Percentiles rank a stretch among this genome's conserved stretches.
Conservation (phyloP, 2,329 filamentous ascomycete species). For the Paracamarosporium sp. region DNA sequence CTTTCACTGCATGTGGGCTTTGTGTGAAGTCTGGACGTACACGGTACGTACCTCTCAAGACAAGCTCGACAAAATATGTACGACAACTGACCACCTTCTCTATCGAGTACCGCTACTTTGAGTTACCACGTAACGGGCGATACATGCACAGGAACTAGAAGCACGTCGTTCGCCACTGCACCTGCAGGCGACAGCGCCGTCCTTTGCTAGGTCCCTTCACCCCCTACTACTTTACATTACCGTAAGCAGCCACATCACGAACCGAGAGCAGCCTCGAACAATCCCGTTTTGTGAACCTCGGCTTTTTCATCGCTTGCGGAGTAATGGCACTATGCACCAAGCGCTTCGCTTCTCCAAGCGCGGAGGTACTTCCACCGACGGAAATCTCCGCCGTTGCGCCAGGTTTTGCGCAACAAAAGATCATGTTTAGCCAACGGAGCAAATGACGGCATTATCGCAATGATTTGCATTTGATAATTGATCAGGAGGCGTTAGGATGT, state of each 20-base stretch:
- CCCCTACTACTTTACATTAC: neutral
- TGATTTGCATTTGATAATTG: conserved; percentile 16
- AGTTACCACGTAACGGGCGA: too few relatives aligned
- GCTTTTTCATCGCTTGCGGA: conserved; percentile 17
- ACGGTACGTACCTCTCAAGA: too few relatives aligned
- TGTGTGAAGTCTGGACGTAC: too few relatives aligned
- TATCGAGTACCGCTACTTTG: too few relatives aligned
- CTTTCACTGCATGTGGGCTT: too few relatives aligned
- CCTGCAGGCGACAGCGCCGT: too few relatives aligned
- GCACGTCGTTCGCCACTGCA: too few relatives aligned
- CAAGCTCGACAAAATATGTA: too few relatives aligned
- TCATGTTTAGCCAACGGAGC: too few relatives aligned
- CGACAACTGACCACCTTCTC: neutral
- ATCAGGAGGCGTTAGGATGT: too few relatives aligned
- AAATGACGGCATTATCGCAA: conserved; percentile 27
- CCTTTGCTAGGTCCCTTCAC: too few relatives aligned
- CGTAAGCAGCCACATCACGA: conserved; percentile 6
- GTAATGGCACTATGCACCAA: conserved; percentile 13
- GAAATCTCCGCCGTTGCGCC: conserved; percentile 5
- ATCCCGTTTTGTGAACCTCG: conserved; percentile 15
- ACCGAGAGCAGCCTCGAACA: conserved; percentile 17
- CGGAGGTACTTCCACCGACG: conserved; percentile 8
- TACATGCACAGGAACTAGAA: too few relatives aligned
- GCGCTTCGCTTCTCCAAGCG: conserved; percentile 13
- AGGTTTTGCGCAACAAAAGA: conserved; percentile 13